phyloP scores from a whole-genome alignment of 2,329 filamentous ascomycete genomes.

The Nemania sp. region DNA sequence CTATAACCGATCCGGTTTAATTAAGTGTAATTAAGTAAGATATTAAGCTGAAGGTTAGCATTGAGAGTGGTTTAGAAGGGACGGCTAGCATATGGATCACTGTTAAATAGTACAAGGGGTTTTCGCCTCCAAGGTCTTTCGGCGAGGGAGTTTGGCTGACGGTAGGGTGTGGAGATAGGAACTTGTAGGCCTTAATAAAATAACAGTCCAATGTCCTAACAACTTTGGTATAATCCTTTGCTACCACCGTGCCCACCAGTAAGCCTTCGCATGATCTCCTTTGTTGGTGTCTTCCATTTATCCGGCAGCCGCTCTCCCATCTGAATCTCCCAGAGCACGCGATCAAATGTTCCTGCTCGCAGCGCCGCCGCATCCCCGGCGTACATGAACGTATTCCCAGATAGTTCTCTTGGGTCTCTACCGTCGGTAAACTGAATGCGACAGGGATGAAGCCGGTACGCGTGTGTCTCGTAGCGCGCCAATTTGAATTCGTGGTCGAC shows the following conservation, averaged over 20 bases:
- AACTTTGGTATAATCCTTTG: too few relatives aligned
- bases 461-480: conserved; percentile 31
- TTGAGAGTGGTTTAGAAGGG: too few relatives aligned
- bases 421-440: conserved; percentile 25
- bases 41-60: too few relatives aligned
- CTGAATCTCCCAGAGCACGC: conserved; percentile 29
- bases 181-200: too few relatives aligned
- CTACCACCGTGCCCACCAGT: background rate
- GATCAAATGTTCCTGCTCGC: conserved; percentile 32
- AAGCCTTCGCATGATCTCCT: background rate
- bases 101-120: too few relatives aligned
- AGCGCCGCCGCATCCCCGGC: conserved; percentile 34
- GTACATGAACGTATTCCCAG: conserved; percentile 37
- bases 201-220: too few relatives aligned
- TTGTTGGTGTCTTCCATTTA: conserved; percentile 17
- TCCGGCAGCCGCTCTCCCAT: conserved; percentile 27
- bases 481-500: conserved; percentile 26
- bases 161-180: too few relatives aligned
- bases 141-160: too few relatives aligned
- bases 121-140: too few relatives aligned
- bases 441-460: conserved; percentile 25
- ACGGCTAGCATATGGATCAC: too few relatives aligned
- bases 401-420: conserved; percentile 17
- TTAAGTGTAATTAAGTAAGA: too few relatives aligned
- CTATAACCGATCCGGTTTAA: too few relatives aligned